Base-by-base conservation (phyloP, 2,329 filamentous ascomycete genomes). In the Zalaria obscura region DNA sequence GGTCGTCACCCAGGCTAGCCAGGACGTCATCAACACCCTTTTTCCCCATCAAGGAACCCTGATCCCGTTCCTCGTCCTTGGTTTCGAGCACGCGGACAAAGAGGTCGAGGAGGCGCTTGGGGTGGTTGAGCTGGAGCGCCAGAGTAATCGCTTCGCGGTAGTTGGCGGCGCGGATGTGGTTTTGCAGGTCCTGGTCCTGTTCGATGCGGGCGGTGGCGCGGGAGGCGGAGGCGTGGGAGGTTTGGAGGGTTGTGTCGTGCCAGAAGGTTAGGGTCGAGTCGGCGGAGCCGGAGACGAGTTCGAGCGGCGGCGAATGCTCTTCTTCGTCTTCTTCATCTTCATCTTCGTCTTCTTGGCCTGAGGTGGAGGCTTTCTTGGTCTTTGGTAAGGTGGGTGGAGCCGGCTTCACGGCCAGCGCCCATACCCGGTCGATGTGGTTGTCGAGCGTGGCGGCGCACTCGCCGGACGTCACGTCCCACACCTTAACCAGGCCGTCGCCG, bases 261-360 rank as follows among this genome's bases (percentile, higher is more conserved):
- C 91, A 98, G 65, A 96, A 94, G 1, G 86, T 93, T 32, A 98
- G 76, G 1, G 86, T 88, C 29, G 87, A 88, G 61, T 98, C 91
- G 40, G 83, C 89, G 44, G 85, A 88, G 31, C 88, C 91, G 5
- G 91, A 96, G 31, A 93, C 80, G 40, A 98, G 75, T 39, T 78
- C 78, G 53, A 88, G 70, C 3, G 64, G 66, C n/a, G 55, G 49
- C 40, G 48, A 40, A 1, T 38, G 40, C 3, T 33, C 18, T 2
- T 47, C 39, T 6, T 38, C 46, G 3, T 51, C 49, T 4, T 48
- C 43, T 6, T 46, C 42, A 9, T 46, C 40, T 2, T 18, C 33
- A n/a, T 45, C 40, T 5, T 32, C 55, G 55, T 2, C 4, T 8
- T 39, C 33, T 8, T 32, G 29, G 18, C 18, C 18, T 18, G 18